phyloP scores from a whole-genome alignment of 2,329 filamentous ascomycete genomes.

The Penicillium verrucosum region DNA sequence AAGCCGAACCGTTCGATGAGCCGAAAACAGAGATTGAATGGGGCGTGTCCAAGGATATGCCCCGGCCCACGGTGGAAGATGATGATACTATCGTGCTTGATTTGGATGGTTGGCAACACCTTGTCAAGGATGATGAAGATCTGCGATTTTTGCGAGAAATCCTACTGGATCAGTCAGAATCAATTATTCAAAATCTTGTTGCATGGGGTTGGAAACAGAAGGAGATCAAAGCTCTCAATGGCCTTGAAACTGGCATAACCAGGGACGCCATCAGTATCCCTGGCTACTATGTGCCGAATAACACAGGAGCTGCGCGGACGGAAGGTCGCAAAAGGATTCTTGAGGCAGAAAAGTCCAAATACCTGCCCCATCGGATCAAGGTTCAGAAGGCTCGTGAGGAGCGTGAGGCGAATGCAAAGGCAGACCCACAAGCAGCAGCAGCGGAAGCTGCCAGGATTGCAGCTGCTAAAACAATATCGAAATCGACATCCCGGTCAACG shows the following conservation, averaged over 20 bases:
- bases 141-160: conserved; percentile 55
- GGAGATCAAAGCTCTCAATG: conserved; percentile 67
- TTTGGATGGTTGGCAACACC: conserved; percentile 66
- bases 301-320: conserved; percentile 80
- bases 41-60: conserved; percentile 58
- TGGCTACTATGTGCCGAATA: conserved; percentile 79
- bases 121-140: conserved; percentile 68
- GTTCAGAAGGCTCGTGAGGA: conserved; percentile 89
- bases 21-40: conserved; percentile 54
- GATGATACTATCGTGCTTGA: conserved; percentile 63
- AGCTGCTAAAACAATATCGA: conserved; percentile 75
- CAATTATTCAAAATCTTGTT: conserved; percentile 55
- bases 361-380: conserved; percentile 94
- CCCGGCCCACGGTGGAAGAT: conserved; percentile 64
- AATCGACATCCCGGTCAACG: conserved; percentile 87
- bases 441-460: conserved; percentile 69
- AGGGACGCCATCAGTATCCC: conserved; percentile 54
- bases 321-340: conserved; percentile 94
- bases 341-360: conserved; percentile 97
- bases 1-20: conserved; percentile 31
- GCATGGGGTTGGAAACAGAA: conserved; percentile 71
- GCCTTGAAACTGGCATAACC: conserved; percentile 54
- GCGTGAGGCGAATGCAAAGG: conserved; percentile 68
- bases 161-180: conserved; percentile 46
- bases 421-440: conserved; percentile 63